Conservation (phyloP, 2,329 filamentous ascomycete species). For the Rachicladosporium sp. region DNA sequence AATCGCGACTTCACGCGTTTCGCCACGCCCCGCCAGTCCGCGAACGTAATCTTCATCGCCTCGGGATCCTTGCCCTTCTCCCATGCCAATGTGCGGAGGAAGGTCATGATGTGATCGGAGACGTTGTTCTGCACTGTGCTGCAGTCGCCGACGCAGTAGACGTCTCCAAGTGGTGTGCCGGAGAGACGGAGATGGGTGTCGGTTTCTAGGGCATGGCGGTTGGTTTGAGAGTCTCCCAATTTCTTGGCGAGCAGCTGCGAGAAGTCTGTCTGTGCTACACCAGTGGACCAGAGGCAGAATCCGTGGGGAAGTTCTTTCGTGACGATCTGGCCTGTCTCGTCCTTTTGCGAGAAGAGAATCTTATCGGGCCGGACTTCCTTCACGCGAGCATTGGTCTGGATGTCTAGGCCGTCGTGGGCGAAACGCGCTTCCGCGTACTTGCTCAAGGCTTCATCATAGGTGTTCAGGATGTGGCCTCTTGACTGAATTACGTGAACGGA, state of each 20-base stretch:
- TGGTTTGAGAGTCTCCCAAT: slow-evolving; percentile 61
- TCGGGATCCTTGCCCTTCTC: slow-evolving; percentile 85
- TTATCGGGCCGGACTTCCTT: slow-evolving; percentile 74
- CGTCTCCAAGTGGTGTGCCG: slow-evolving; percentile 80
- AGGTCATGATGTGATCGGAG: slow-evolving; percentile 78
- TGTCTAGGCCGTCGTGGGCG: slow-evolving; percentile 77
- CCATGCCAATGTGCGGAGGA: slow-evolving; percentile 80
- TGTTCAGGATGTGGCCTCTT: slow-evolving; percentile 89
- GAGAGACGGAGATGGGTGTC: slow-evolving; percentile 84
- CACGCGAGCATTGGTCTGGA: slow-evolving; percentile 85
- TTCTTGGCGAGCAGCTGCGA: slow-evolving; percentile 65
- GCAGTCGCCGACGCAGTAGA: slow-evolving; percentile 95
- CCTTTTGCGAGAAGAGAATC: slow-evolving; percentile 79
- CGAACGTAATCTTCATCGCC: slow-evolving; percentile 73
- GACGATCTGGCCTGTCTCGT: slow-evolving; percentile 58
- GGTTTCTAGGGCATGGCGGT: slow-evolving; percentile 84
- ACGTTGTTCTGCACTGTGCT: slow-evolving; percentile 96
- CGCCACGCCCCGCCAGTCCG: slow-evolving; percentile 79
- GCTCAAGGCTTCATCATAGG: slow-evolving; percentile 89
- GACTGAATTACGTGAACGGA: slow-evolving; percentile 96
- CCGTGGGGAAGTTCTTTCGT: slow-evolving; percentile 90
- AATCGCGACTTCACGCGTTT: slow-evolving; percentile 76
- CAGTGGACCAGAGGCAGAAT: slow-evolving; percentile 96
- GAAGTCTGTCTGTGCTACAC: slow-evolving; percentile 75
- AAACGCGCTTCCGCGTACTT: slow-evolving; percentile 87